A percentile compares a stretch with the other conserved stretches of the same genome.
Conservation (phyloP, 805 yeast genomes). For the Spathaspora passalidarum region DNA sequence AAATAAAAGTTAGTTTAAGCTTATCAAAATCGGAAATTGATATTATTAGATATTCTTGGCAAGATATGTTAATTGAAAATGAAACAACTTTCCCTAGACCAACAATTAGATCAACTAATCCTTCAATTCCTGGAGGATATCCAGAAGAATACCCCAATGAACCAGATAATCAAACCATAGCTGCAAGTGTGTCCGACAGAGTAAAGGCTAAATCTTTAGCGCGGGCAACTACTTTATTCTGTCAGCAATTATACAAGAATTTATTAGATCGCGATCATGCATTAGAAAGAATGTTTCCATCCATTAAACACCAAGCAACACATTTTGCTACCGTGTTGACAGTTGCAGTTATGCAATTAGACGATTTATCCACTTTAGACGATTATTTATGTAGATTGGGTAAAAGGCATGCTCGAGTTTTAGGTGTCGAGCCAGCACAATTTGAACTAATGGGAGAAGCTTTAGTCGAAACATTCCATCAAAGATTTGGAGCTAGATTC, state of each 20-base stretch:
- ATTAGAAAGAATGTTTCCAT: slow-evolving; percentile 66
- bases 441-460: slow-evolving; percentile 76
- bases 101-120: no score
- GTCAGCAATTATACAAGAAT: slow-evolving; percentile 74
- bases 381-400: slow-evolving; percentile 63
- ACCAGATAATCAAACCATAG: background rate
- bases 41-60: no score
- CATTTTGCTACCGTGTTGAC: slow-evolving; percentile 78
- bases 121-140: no score
- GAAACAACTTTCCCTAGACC: no score
- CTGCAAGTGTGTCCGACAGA: slow-evolving; percentile 4
- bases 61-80: no score
- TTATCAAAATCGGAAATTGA: no score
- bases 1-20: no score
- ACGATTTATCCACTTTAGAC: slow-evolving; percentile 54
- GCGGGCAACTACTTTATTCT: slow-evolving; percentile 53
- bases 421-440: slow-evolving; percentile 69
- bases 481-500: slow-evolving; percentile 53
- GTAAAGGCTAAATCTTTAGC: slow-evolving; percentile 14
- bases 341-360: slow-evolving; percentile 62
- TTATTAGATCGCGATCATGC: slow-evolving; percentile 57
- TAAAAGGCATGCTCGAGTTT: slow-evolving; percentile 69
- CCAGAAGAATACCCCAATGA: no score
- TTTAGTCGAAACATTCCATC: slow-evolving; percentile 62
- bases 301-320: slow-evolving; percentile 73